phyloP scores from a whole-genome alignment of 2,329 filamentous ascomycete genomes.

The Passalora sequoiae region DNA sequence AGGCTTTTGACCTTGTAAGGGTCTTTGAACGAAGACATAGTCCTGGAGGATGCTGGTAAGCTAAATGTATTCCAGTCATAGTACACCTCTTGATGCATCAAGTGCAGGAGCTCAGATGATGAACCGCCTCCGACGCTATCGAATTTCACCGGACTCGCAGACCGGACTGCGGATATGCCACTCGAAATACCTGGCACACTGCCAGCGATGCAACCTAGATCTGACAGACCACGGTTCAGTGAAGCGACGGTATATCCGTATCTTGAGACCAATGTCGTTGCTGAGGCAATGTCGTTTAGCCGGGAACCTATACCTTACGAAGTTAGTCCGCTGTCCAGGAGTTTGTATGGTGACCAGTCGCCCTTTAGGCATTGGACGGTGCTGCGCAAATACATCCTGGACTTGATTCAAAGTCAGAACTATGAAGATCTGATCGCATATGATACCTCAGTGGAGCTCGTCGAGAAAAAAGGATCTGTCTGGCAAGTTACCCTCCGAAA shows the following conservation, averaged over 20 bases:
- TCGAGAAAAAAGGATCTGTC: constrained; percentile 41
- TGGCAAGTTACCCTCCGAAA: constrained; percentile 19
- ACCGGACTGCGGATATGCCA: constrained; percentile 9
- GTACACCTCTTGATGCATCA: too few species aligned
- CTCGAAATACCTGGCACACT: constrained; percentile 42
- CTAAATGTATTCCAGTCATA: constrained; percentile 19
- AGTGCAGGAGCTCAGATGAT: constrained; percentile 7
- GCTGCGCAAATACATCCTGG: constrained; percentile 52
- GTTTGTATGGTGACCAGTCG: constrained; percentile 52
- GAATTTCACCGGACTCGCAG: background rate
- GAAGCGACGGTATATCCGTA: constrained; percentile 59
- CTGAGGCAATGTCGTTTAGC: constrained; percentile 56
- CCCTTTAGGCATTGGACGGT: constrained; percentile 60
- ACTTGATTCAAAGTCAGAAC: constrained; percentile 48
- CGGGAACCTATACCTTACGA: constrained; percentile 51
- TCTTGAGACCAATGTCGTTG: constrained; percentile 61
- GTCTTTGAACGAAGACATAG: constrained; percentile 59
- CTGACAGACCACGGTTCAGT: constrained; percentile 46
- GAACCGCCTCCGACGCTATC: constrained; percentile 3
- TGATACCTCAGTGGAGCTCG: constrained; percentile 58
- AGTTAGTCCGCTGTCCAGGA: constrained; percentile 39
- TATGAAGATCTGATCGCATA: constrained; percentile 52
- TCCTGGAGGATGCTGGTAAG: constrained; percentile 58
- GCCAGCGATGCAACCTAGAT: constrained; percentile 44
- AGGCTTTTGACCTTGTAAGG: constrained; percentile 7